Evolutionary conservation across 352 stramenopile species (phyloP), one percentile per base, ranked within the genome.

Genomic region (Sclerospora graminicola): DNA sequence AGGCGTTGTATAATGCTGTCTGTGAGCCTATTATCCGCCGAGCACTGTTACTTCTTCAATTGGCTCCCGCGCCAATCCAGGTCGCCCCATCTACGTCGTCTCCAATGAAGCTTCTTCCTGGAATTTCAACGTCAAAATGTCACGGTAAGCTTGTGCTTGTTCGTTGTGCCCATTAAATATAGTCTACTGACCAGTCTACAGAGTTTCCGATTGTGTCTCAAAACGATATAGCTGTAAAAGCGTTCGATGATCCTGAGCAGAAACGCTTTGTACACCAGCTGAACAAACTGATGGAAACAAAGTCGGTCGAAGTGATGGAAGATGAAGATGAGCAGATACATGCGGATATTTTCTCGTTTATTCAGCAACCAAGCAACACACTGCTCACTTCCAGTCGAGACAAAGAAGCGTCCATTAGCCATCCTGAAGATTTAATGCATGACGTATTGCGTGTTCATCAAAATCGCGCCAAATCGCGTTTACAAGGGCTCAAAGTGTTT

Each of bases 271-370:
- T 56, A 7, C 59, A 51, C 6, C 81, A 92, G 14, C 46, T 89
- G 5, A 78, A 82, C 21, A 57, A 57, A n/a, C 31, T 89, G 6
- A 82, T 82, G 65, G 69, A 84, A 35, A 69, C 61, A 5, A 92
- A 89, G 48, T 73, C 73, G 5, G 66, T 79, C 20, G 73, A 89
- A 31, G 57, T 51, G 26, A 86, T 89, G 41, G 77, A 90, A 54
- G 72, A 87, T 57, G 81, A 93, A 60, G 81, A 93, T 31, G 81
- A 89, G 39, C 72, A 69, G n/a, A 64, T 88, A 24, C 78, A 89
- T 26, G 48, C 72, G 0, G 81, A 93, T 19, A 75, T 90, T 14
- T 90, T 93, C 39, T 68, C 66, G 1, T 93, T 93, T 24, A 51
- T 93, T 13, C 78, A 93, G 40, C 68, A 82, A 30, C 68, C 69